Percentiles rank a stretch among this genome's conserved stretches.
phyloP scores from a whole-genome alignment of 2,329 filamentous ascomycete species.

The Malbranchea zuffiana region DNA sequence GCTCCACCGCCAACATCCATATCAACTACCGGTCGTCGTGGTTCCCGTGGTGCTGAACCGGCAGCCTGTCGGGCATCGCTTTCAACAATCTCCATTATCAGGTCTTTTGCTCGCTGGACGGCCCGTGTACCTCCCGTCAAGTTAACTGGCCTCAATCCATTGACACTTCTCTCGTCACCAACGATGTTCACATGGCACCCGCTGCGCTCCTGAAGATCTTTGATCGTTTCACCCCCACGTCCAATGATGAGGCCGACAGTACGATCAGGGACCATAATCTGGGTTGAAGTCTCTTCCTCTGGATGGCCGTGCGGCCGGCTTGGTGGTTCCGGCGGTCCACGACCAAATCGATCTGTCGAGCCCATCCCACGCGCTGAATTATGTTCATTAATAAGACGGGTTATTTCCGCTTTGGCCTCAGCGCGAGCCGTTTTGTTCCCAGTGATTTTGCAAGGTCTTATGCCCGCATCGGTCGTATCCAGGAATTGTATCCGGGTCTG shows the following conservation, averaged over 20 bases:
- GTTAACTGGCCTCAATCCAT: constrained; percentile 80
- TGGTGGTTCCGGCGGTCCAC: constrained; percentile 2
- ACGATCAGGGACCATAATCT: constrained; percentile 90
- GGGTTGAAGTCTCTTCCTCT: constrained; percentile 72
- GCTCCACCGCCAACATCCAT: constrained; percentile 30
- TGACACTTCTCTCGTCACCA: constrained; percentile 83
- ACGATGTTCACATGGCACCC: constrained; percentile 96
- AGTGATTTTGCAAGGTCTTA: constrained; percentile 76
- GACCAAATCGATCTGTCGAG: constrained; percentile 15
- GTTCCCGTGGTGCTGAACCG: constrained; percentile 14
- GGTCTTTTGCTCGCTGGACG: constrained; percentile 66
- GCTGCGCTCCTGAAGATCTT: constrained; percentile 80
- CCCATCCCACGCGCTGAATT: constrained; percentile 40
- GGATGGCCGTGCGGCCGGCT: constrained; percentile 1
- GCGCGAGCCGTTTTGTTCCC: constrained; percentile 60
- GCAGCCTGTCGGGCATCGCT: constrained; percentile 53
- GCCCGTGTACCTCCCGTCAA: constrained; percentile 69
- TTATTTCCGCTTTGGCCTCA: constrained; percentile 72
- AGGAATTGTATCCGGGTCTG: constrained; percentile 81
- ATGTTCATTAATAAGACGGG: constrained; percentile 79
- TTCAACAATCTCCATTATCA: constrained; percentile 89
- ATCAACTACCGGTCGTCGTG: constrained; percentile 13
- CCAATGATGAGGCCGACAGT: constrained; percentile 90
- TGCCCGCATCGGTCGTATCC: constrained; percentile 59
- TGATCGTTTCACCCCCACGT: constrained; percentile 85